Conservation (phyloP, 108 stramenopile species). For the Cyclotella cryptica region DNA sequence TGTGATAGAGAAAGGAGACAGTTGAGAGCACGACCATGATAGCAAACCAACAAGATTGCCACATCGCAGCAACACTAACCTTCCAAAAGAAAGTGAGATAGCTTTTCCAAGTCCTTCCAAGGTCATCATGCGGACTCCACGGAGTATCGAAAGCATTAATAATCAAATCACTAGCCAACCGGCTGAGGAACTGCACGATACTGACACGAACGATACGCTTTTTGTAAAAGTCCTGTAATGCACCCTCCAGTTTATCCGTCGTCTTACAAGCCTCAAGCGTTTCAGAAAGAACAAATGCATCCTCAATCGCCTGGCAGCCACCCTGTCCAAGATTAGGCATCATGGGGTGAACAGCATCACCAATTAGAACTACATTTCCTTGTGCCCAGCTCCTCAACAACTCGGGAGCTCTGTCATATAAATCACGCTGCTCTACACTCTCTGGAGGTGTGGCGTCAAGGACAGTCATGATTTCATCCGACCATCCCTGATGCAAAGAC, state of each 20-base stretch:
- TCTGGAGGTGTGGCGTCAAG: constrained; percentile 93
- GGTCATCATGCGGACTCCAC: constrained; percentile 88
- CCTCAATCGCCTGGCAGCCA: constrained; percentile 97
- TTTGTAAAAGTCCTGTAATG: constrained; percentile 90
- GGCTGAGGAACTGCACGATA: constrained; percentile 90
- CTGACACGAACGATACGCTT: constrained; percentile 91
- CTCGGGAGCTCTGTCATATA: constrained; percentile 95
- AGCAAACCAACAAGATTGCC: neutral
- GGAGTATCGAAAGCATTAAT: constrained; percentile 96
- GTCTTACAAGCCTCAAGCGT: constrained; percentile 76
- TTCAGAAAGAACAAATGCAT: constrained; percentile 93
- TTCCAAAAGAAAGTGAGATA: constrained; percentile 95
- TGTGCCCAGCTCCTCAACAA: constrained; percentile 92
- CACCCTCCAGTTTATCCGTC: constrained; percentile 72
- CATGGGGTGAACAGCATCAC: constrained; percentile 97
- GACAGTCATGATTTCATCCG: constrained; percentile 90
- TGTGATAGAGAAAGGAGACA: neutral
- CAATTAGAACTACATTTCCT: constrained; percentile 93
- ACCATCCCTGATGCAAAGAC: constrained; percentile 92
- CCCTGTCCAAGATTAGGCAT: constrained; percentile 98
- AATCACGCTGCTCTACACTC: constrained; percentile 94
- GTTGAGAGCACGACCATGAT: neutral
- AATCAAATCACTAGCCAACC: constrained; percentile 94
- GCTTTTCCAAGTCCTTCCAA: constrained; percentile 89
- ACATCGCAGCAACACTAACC: constrained; percentile 24